A percentile compares a stretch with the other conserved stretches of the same genome.
Conservation (phyloP, 1,284 basidiomycete species). For the Coriolopsis trogii region DNA sequence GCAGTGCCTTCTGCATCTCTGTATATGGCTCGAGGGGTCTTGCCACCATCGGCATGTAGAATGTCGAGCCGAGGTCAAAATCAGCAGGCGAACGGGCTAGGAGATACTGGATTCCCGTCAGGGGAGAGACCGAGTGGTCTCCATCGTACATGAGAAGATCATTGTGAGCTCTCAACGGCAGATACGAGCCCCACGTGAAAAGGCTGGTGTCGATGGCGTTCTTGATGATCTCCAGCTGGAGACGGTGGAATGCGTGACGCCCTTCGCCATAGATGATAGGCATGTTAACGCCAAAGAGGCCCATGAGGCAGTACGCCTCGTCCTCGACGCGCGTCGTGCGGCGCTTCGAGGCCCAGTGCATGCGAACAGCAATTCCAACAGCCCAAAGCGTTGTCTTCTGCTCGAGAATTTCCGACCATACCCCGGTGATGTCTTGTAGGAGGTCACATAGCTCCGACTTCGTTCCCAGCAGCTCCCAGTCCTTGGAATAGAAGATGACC, state of each 20-base stretch:
- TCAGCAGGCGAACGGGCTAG: not conserved
- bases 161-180: not conserved
- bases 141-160: not conserved
- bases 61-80: not conserved
- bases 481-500: slow-evolving; percentile 10
- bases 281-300: slow-evolving; percentile 17
- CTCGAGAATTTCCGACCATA: slow-evolving; percentile 7
- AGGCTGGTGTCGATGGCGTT: slow-evolving; percentile 11
- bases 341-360: slow-evolving; percentile 19
- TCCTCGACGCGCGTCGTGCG: slow-evolving; percentile 17
- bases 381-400: slow-evolving; percentile 2
- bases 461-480: slow-evolving; percentile 10
- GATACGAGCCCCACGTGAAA: slow-evolving; percentile 14
- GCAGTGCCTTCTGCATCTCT: not conserved
- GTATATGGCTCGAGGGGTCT: not conserved
- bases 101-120: not conserved
- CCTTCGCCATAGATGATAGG: slow-evolving; percentile 18
- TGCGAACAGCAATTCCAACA: slow-evolving; percentile 14
- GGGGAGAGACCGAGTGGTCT: not conserved
- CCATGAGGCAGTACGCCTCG: slow-evolving; percentile 20
- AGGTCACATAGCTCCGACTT: slow-evolving; percentile 6
- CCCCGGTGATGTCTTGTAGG: slow-evolving; percentile 3
- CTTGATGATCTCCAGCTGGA: slow-evolving; percentile 20
- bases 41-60: not conserved
- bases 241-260: slow-evolving; percentile 11